Conservation (phyloP, 1,139 yeast species). For the Geotrichum restrictum region DNA sequence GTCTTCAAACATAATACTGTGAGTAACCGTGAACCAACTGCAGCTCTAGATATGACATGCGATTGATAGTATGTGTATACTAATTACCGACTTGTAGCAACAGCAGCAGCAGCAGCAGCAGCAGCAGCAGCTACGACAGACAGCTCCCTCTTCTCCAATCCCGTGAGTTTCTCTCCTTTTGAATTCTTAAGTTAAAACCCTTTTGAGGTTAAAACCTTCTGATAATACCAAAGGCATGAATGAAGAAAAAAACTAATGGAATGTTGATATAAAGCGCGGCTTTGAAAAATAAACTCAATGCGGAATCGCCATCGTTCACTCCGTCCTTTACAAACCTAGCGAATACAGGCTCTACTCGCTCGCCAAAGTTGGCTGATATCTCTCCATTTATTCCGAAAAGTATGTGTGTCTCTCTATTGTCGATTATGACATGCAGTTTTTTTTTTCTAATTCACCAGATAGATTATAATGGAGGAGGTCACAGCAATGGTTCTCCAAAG, state of each 20-base stretch:
- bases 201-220: too few relatives aligned
- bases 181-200: too few relatives aligned
- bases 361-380: slow-evolving; percentile 27
- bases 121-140: not conserved
- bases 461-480: not conserved
- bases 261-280: slow-evolving; percentile 7
- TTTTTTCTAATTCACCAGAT: not conserved
- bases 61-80: too few relatives aligned
- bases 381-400: slow-evolving; percentile 29
- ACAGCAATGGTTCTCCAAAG: slow-evolving; percentile 6
- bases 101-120: slow-evolving; percentile 12
- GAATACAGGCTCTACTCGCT: slow-evolving; percentile 9
- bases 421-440: too few relatives aligned
- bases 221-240: too few relatives aligned
- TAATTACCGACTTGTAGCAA: not conserved
- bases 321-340: slow-evolving; percentile 39
- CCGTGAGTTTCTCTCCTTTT: slow-evolving; percentile 1
- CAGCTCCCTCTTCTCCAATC: slow-evolving; percentile 11
- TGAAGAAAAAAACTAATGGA: not conserved
- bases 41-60: not conserved
- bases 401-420: slow-evolving; percentile 6
- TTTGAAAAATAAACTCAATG: slow-evolving; percentile 50
- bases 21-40: not conserved
- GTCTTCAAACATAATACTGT: slow-evolving; percentile 62
- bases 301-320: slow-evolving; percentile 64